Evolutionary conservation across 305 asterid genomes (phyloP).

Genomic region (Solanum hybrid): DNA sequence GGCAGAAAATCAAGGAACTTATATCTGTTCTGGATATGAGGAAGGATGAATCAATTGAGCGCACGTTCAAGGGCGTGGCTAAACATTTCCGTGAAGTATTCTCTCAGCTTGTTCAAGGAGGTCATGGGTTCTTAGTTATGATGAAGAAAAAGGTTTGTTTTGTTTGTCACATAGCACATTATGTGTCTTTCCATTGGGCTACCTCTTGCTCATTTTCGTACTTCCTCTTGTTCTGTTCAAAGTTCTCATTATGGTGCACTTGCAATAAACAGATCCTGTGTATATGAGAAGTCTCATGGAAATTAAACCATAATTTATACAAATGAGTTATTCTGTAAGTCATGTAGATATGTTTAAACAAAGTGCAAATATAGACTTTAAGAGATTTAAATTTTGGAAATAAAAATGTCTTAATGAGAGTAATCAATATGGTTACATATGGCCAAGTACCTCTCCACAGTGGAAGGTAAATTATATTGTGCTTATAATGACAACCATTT

Average conservation of each 20-base stretch:
- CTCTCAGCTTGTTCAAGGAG: slow-evolving; percentile 98
- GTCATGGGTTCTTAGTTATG: slow-evolving; percentile 90
- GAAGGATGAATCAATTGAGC: slow-evolving; percentile 97
- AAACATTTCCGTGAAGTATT: slow-evolving; percentile 95
- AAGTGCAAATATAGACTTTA: not conserved
- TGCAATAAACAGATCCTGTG: not conserved
- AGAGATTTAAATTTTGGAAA: not conserved
- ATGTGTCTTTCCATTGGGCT: not conserved
- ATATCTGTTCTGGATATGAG: slow-evolving; percentile 91
- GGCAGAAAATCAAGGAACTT: slow-evolving; percentile 96
- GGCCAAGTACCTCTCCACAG: not conserved
- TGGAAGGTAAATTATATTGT: not conserved
- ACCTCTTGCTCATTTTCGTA: not conserved
- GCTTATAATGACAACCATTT: not conserved
- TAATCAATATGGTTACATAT: not conserved
- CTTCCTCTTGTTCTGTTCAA: not conserved
- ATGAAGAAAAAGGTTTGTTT: slow-evolving; percentile 90
- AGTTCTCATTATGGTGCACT: not conserved
- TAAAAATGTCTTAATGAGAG: not conserved
- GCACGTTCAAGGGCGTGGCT: slow-evolving; percentile 98
- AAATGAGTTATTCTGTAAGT: not conserved
- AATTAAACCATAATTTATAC: not conserved
- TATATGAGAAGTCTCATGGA: not conserved
- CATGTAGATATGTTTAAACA: not conserved
- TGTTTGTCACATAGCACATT: slow-evolving; percentile 7